phyloP scores from a whole-genome alignment of 768 basidiomycete genomes.

The Pisolithus orientalis region DNA sequence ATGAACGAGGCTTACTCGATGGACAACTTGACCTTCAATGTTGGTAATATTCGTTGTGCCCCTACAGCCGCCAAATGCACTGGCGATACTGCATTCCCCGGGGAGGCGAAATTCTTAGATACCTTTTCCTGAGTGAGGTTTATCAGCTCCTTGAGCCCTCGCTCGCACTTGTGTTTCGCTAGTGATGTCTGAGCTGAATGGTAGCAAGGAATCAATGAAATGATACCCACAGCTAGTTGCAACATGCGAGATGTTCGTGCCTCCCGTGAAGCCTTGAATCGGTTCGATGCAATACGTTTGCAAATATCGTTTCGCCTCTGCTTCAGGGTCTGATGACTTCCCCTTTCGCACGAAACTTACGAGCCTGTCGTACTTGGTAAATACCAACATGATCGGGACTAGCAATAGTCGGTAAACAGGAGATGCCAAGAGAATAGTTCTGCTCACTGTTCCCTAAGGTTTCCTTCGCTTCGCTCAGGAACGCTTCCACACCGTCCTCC shows the following conservation, averaged over 20 bases:
- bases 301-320: background rate
- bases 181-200: background rate
- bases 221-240: background rate
- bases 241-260: background rate
- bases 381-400: conserved; percentile 1
- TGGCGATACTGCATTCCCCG: background rate
- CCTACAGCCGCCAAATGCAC: background rate
- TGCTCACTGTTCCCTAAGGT: conserved; percentile 2
- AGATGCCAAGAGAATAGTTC: background rate
- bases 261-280: background rate
- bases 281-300: background rate
- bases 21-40: background rate
- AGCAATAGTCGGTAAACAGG: background rate
- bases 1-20: background rate
- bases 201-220: background rate
- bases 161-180: background rate
- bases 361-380: conserved; percentile 5
- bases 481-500: conserved; percentile 1
- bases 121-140: conserved; percentile 1
- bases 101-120: background rate
- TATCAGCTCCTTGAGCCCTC: background rate
- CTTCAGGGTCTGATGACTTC: background rate
- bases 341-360: background rate
- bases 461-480: background rate
- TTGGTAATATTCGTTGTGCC: conserved; percentile 1